Evolutionary conservation across 2,329 filamentous ascomycete species (phyloP), one percentile per base, ranked within the genome.

Genomic region (Botrytis hyacinthi): DNA sequence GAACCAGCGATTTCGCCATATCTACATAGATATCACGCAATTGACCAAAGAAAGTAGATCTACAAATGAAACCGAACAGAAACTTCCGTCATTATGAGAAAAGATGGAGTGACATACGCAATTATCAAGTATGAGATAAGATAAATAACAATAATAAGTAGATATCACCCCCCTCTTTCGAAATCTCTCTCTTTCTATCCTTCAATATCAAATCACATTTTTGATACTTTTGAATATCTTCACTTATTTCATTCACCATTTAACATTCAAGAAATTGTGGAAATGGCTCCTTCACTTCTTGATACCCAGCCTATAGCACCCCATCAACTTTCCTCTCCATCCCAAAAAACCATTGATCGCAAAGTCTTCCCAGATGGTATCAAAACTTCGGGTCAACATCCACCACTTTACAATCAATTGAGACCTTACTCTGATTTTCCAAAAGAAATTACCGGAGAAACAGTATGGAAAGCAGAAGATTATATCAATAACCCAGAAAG

Each of bases 401-500:
- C 88, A 37, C 93, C 93, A 1, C 81, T 92, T 48, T 91, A 91
- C 79, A 85, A 90, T 46, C 83, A 86, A 14, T 82, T 95, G n/a
- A 84, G 83, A 67, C 88, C 91, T 0, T 95, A 93, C 81, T 85
- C 87, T 0, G 86, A 87, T 26, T 95, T 95, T 79, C 93, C 93
- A 61, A 88, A 88, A 74, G 83, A 91, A 74, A 93, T 95, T 80
- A 86, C 86, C 0, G 92, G 92, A 18, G 88, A 88, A 0, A 95
- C 92, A 0, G 89, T 93, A 44, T 96, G 93, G 93, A 85, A 87
- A 71, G 86, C 79, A n/a, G 79, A 80, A 51, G 79, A 81, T 62
- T 81, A 81, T 74, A 75, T 69, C 9, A 76, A 80, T 61, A 80
- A 79, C 63, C 79, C 78, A 4, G 79, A 81, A 73, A 71, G 86